A percentile compares a stretch with the other conserved stretches of the same genome.
Conservation (phyloP, 1,284 basidiomycete species). For the Salmacisia buchloeana region DNA sequence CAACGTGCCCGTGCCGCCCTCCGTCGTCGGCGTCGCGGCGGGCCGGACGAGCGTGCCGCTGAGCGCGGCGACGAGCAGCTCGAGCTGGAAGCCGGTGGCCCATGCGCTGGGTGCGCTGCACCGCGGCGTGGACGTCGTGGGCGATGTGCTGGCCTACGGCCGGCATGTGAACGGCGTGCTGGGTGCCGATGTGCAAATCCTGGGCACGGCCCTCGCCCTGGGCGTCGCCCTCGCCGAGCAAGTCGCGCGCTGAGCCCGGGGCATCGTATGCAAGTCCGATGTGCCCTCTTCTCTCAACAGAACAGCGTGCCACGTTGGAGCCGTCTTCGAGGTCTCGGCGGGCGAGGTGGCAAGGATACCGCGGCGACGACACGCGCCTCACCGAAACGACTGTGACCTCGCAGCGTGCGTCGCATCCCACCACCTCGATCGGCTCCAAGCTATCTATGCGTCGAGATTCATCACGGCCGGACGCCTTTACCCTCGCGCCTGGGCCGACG, state of each 20-base stretch:
- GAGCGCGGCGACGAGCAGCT: slow-evolving; percentile 1
- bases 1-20: not conserved
- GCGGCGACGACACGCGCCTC: no score
- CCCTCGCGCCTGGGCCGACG: no score
- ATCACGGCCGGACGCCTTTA: no score
- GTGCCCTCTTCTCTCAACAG: no score
- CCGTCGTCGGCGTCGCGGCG: not conserved
- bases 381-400: no score
- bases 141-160: slow-evolving; percentile 5
- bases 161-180: slow-evolving; percentile 2
- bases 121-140: not conserved
- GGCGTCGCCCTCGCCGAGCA: slow-evolving; percentile 7
- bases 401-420: no score
- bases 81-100: slow-evolving; percentile 1
- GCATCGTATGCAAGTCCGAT: no score
- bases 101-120: not conserved
- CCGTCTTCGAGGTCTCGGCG: no score
- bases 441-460: no score
- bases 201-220: not conserved
- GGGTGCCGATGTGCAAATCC: slow-evolving; percentile 5
- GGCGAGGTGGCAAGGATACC: no score
- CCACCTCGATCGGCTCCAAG: no score
- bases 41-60: not conserved
- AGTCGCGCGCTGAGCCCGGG: not conserved
- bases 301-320: no score